Conservation (phyloP, 805 yeast species). For the Lipomyces chichibuensis region DNA sequence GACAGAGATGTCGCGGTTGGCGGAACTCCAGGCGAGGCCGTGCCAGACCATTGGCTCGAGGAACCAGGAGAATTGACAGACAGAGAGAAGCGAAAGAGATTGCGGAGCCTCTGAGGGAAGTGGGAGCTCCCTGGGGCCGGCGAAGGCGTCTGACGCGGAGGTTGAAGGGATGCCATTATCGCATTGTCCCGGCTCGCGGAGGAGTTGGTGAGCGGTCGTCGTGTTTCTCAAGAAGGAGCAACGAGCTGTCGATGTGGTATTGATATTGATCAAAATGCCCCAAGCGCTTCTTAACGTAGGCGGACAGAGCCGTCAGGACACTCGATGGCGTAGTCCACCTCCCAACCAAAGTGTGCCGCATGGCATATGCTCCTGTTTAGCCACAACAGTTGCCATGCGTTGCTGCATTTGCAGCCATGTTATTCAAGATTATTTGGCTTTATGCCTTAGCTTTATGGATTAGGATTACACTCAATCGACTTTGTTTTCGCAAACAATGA, state of each 20-base stretch:
- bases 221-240: not conserved
- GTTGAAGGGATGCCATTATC: slow-evolving; percentile 17
- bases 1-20: slow-evolving; percentile 9
- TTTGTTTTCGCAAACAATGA: too few relatives aligned
- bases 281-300: not conserved
- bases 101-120: slow-evolving; percentile 43
- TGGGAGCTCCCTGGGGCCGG: slow-evolving; percentile 25
- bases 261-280: not conserved
- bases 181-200: not conserved
- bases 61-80: slow-evolving; percentile 4
- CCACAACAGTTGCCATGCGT: not conserved
- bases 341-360: not conserved
- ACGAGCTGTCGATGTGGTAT: not conserved
- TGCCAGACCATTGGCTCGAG: not conserved
- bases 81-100: slow-evolving; percentile 41
- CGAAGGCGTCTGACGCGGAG: slow-evolving; percentile 17
- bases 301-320: not conserved
- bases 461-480: not conserved
- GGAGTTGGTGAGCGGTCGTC: not conserved
- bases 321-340: not conserved
- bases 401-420: not conserved
- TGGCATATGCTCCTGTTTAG: not conserved
- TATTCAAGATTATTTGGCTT: not conserved
- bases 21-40: not conserved
- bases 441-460: not conserved